A percentile compares a stretch with the other conserved stretches of the same genome.
These are phyloP conservation scores for Oryza meyeriana DNA, from an alignment of 176 grass and related monocot species.

Conservation along the genomic window DNA sequence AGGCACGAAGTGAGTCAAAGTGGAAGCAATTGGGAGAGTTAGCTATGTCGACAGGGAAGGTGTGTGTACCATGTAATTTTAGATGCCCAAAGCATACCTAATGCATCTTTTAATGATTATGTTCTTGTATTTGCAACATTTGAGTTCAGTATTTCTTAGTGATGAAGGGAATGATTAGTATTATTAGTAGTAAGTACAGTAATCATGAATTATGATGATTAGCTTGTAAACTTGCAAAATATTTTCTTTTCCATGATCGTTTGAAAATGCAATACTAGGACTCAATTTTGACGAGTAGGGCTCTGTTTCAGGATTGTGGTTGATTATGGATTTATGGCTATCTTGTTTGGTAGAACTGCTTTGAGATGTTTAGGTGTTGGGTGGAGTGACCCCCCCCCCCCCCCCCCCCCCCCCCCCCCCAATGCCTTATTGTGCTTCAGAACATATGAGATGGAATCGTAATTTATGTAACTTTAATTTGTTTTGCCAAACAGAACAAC, in stretches of 20 bases:
- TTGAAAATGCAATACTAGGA: not conserved
- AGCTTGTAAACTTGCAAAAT: not conserved
- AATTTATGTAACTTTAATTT: too few species aligned
- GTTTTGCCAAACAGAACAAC: too few species aligned
- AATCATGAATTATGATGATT: not conserved
- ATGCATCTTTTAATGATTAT: not conserved
- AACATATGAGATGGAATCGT: too few species aligned
- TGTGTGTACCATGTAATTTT: constrained; percentile 17
- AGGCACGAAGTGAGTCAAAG: constrained; percentile 76
- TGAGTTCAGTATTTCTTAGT: not conserved
- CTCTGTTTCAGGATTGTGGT: too few species aligned
- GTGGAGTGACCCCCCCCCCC: too few species aligned
- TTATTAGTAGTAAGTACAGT: not conserved
- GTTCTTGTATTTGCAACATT: not conserved
- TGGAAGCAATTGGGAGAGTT: constrained; percentile 82
- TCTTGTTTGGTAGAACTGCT: too few species aligned
- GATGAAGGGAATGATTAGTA: not conserved
- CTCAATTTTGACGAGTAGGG: not conserved
- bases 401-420: too few species aligned
- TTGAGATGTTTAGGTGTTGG: too few species aligned
- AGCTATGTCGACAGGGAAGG: constrained; percentile 85
- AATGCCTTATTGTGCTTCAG: too few species aligned
- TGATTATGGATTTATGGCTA: too few species aligned
- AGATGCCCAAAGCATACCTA: not conserved
- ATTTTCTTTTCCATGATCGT: not conserved